Percentiles rank a stretch among this genome's conserved stretches.
Conservation (phyloP, 78 protist species). For the Dictyostelium brefeldianum region DNA sequence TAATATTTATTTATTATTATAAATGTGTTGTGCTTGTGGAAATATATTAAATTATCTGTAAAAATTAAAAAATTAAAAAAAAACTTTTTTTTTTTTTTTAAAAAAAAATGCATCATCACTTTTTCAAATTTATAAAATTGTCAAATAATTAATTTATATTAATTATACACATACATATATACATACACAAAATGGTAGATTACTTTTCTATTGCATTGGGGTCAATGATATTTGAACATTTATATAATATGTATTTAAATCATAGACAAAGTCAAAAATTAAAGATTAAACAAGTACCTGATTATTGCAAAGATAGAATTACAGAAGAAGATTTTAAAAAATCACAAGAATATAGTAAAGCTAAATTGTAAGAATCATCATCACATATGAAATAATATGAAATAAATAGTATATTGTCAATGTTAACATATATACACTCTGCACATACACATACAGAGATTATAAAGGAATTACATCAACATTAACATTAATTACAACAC, state of each 20-base stretch:
- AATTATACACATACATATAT: too few relatives aligned
- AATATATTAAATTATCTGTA: too few relatives aligned
- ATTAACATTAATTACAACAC: not conserved
- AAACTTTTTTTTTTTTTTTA: not conserved
- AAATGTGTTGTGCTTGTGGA: too few relatives aligned
- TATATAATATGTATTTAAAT: conserved; percentile 10
- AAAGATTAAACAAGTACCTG: conserved; percentile 18
- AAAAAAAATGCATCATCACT: too few relatives aligned
- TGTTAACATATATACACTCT: not conserved
- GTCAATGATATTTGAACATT: conserved; percentile 2
- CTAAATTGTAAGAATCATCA: conserved; percentile 41
- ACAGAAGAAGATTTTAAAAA: conserved; percentile 42
- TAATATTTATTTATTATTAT: not conserved
- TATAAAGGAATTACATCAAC: not conserved
- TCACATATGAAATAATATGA: not conserved
- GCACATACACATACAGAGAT: not conserved
- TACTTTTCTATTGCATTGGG: not conserved
- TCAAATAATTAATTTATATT: too few relatives aligned
- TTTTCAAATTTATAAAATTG: too few relatives aligned
- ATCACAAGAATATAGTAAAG: conserved; percentile 71
- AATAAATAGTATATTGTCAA: not conserved
- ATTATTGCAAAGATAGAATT: conserved; percentile 12
- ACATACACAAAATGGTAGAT: not conserved
- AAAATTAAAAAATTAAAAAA: too few relatives aligned
- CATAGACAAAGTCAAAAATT: conserved; percentile 32